Evolutionary conservation across 352 stramenopile species (phyloP).

Genomic region (Phytophthora citricola): DNA sequence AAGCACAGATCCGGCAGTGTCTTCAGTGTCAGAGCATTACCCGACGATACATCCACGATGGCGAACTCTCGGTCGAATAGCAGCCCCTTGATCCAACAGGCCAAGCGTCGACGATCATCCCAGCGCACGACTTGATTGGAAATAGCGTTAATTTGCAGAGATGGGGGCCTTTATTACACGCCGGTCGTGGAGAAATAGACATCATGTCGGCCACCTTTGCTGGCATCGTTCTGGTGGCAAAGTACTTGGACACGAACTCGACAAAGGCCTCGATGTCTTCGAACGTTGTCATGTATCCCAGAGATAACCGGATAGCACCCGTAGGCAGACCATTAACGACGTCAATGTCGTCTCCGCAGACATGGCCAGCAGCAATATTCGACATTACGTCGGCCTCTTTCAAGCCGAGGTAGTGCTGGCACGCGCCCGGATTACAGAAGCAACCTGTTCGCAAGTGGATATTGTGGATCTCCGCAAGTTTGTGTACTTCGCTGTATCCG

Average conservation of each 20-base stretch:
- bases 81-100: conserved; percentile 61
- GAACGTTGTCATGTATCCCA: conserved; percentile 83
- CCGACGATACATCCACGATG: conserved; percentile 62
- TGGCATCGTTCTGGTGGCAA: conserved; percentile 47
- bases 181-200: background rate
- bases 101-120: conserved; percentile 64
- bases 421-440: conserved; percentile 85
- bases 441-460: conserved; percentile 80
- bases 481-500: conserved; percentile 73
- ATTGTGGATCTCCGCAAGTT: conserved; percentile 70
- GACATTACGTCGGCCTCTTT: conserved; percentile 59
- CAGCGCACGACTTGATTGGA: conserved; percentile 81
- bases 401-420: conserved; percentile 67
- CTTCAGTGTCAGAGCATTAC: conserved; percentile 65
- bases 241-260: conserved; percentile 65
- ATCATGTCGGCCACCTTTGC: background rate
- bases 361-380: conserved; percentile 63
- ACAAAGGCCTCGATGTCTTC: conserved; percentile 67
- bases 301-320: conserved; percentile 71
- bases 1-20: conserved; percentile 65
- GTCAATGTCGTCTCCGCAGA: conserved; percentile 78
- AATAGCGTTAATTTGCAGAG: conserved; percentile 72
- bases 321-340: conserved; percentile 68
- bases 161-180: conserved; percentile 14
- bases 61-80: conserved; percentile 82